A percentile compares a stretch with the other conserved stretches of the same genome.
phyloP scores from a whole-genome alignment of 1,284 basidiomycete species.

The Tremellales sp. region DNA sequence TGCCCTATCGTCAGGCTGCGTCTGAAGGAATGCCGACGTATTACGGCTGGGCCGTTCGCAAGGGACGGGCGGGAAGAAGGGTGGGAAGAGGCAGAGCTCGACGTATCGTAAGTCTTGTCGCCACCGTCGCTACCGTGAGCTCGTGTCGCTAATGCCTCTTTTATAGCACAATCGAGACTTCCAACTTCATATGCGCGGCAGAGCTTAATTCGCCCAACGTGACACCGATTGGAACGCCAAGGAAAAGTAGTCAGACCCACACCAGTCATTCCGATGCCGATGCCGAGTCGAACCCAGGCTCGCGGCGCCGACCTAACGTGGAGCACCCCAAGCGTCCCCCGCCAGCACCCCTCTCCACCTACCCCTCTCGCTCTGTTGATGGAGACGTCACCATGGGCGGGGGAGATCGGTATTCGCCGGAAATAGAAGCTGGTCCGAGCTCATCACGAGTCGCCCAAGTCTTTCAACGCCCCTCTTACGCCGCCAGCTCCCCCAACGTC shows the following conservation, averaged over 20 bases:
- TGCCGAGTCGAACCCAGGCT: no score
- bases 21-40: slow-evolving; percentile 15
- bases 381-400: slow-evolving; percentile 4
- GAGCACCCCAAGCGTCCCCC: not conserved
- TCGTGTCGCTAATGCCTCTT: not conserved
- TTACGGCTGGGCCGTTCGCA: not conserved
- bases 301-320: not conserved
- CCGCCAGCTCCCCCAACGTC: not conserved
- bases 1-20: slow-evolving; percentile 29
- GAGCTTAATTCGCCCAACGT: slow-evolving; percentile 10
- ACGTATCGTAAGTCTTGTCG: not conserved
- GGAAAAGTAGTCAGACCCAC: not conserved
- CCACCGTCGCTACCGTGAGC: not conserved
- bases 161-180: slow-evolving; percentile 21
- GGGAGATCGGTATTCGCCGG: not conserved
- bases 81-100: slow-evolving; percentile 3
- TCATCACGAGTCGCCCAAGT: no score
- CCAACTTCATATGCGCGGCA: slow-evolving; percentile 26
- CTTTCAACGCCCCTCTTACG: no score
- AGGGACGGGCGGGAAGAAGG: not conserved
- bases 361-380: not conserved
- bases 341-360: not conserved
- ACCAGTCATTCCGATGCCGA: no score
- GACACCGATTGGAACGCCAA: not conserved
- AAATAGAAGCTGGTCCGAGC: not conserved